Evolutionary conservation across 371 early-diverging fungal species (phyloP), one percentile per base, ranked within the genome.

Genomic region (Mucor sp.): DNA sequence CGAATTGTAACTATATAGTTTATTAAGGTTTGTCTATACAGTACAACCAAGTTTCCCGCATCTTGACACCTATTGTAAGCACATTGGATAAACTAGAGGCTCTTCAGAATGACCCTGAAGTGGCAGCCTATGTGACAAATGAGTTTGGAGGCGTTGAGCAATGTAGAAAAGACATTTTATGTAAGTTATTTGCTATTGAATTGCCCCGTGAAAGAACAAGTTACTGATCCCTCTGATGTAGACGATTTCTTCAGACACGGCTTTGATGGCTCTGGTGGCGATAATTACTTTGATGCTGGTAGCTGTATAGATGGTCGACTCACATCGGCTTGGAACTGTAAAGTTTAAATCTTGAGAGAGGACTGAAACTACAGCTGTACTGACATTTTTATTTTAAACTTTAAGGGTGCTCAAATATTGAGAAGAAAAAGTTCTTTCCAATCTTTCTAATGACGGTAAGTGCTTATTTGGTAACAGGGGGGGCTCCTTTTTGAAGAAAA

Each of bases 11-110:
- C 6, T 21, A 9, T 19, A 21, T 3, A 21, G 30, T 58, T 37
- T 21, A 58, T 14, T 35, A 37, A 37, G 14, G 37, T 9, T 44
- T 11, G 23, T 65, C 37, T 23, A 6, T 23, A 50, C 23, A 80
- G 80, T 98, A 98, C 78, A 97, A 95, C 68, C 98, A 98, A 86
- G 94, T 98, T n/a, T 86, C 95, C 57, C 87, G 94, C 63, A 98
- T 98, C 66, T 86, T 98, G 55, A 89, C 91, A 65, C 99, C 99
- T 4, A 90, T 98, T 43, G 83, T 89, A 30, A 84, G 77, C 6
- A 90, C 90, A 23, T 76, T 97, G 39, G 92, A 91, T 47, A 84
- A 88, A 65, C 72, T 97, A 60, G 93, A 93, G 27, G 62, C 76
- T 2, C 71, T 91, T 27, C 75, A 71, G 39, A 74, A 80, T 41